Base-by-base conservation (phyloP, 2,329 filamentous ascomycete genomes). In the Cordyceps cateniannulata region DNA sequence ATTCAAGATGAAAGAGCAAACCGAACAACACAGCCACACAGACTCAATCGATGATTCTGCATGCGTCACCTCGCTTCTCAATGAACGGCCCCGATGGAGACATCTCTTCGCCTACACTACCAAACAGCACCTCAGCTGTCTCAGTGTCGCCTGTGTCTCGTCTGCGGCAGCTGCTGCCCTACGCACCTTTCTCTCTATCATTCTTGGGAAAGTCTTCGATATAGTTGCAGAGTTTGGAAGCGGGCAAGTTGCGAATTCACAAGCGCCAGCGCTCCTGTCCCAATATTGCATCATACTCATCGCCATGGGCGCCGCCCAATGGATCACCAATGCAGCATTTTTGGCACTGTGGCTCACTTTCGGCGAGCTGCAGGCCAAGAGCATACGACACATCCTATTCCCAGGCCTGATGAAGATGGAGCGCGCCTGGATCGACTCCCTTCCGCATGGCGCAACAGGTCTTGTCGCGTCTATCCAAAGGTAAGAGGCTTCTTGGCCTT, bases 401-500 rank as follows among this genome's bases (percentile, higher is more conserved):
- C 67, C 76, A 1, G 82, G 82, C 2, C 75, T 98, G 40, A 70
- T 96, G n/a, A 74, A 77, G 6, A 91, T 87, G 69, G 85, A 93
- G 14, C 84, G 95, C 69, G 79, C 81, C 50, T 98, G 93, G 92
- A 96, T 90, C 68, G 92, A 97, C 70, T 77, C 80, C 20, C 81
- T 87, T 56, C 78, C 83, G 42, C 85, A 90, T 60, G 93, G 93
- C 0, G 81, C 90, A 20, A 82, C 84, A 1, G 87, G 90, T 20
- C 79, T 95, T 47, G 76, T 96, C 20, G 82, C 87, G 18, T 81
- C 86, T 59, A 79, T 92, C 35, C 88, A 96, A 72, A 86, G 86
- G 89, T 93, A 76, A 73, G 86, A 61, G 20, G 50, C 7, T 3
- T 12, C 5, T 6, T 3, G 7, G 9, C 25, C 1, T 10, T 0